Evolutionary conservation across 768 basidiomycete genomes (phyloP).

Genomic region (Russula emetica): DNA sequence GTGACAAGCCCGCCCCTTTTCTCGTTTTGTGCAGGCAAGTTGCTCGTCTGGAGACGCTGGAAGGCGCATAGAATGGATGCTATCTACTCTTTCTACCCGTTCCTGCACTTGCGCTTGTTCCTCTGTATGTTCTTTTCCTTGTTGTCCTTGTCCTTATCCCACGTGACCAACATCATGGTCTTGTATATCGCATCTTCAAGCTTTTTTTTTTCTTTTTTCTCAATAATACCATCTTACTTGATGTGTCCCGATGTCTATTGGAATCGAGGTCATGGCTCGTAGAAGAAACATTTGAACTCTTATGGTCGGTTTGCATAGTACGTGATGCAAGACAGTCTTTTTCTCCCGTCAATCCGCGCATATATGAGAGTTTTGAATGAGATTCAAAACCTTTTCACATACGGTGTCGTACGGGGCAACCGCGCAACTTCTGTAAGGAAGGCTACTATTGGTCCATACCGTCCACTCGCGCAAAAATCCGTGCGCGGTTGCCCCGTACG

Average conservation of each 20-base stretch:
- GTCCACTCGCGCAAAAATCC: no score
- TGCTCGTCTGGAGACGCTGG: slow-evolving; percentile 26
- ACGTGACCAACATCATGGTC: slow-evolving; percentile 1
- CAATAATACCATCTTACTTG: neutral
- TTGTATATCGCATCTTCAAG: slow-evolving; percentile 8
- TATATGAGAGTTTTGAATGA: no score
- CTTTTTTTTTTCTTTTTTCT: neutral
- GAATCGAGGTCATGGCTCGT: neutral
- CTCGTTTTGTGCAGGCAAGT: slow-evolving; percentile 17
- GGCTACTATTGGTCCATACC: no score
- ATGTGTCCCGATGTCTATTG: neutral
- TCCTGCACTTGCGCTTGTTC: no score
- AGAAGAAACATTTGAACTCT: no score
- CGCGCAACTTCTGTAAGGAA: no score
- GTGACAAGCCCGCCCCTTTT: neutral
- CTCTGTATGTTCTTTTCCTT: slow-evolving; percentile 1
- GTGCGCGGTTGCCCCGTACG: no score
- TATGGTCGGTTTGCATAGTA: no score
- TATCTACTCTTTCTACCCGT: neutral
- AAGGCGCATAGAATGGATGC: slow-evolving; percentile 7
- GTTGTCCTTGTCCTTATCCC: neutral
- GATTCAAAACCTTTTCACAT: no score
- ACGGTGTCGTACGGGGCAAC: no score
- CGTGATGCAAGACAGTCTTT: no score
- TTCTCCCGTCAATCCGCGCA: no score